Conservation (phyloP, 73 alveolate species). For the Tetrahymena elliotti region DNA sequence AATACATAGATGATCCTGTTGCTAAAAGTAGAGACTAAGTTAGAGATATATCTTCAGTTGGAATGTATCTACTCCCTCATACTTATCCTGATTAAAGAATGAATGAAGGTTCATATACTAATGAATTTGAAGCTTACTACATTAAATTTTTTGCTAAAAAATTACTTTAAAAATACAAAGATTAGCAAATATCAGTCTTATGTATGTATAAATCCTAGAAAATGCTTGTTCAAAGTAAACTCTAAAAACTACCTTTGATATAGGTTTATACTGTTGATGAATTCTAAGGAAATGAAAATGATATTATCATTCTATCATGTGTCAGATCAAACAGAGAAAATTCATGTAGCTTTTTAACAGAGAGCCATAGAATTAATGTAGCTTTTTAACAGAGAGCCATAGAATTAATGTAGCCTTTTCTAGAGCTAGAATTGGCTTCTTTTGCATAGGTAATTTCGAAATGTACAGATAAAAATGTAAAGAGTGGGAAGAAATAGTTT, state of each 20-base stretch:
- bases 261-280: constrained; percentile 20
- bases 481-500: background rate
- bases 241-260: background rate
- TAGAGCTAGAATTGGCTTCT: constrained; percentile 14
- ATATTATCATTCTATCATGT: constrained; percentile 20
- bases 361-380: background rate
- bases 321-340: constrained; percentile 12
- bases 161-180: constrained; percentile 41
- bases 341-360: background rate
- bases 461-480: background rate
- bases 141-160: constrained; percentile 49
- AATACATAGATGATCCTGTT: constrained; percentile 43
- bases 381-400: background rate
- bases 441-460: constrained; percentile 7
- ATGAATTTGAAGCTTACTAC: constrained; percentile 61
- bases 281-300: constrained; percentile 38
- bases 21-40: background rate
- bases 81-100: constrained; percentile 42
- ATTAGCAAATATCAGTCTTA: constrained; percentile 55
- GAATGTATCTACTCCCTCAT: constrained; percentile 66
- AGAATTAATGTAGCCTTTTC: constrained; percentile 33
- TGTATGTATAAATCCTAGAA: constrained; percentile 65
- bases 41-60: constrained; percentile 34
- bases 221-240: constrained; percentile 17
- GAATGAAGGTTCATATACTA: constrained; percentile 51